Base-by-base conservation (phyloP, 495 filamentous ascomycete species). In the Barbatosphaeria neglecta region DNA sequence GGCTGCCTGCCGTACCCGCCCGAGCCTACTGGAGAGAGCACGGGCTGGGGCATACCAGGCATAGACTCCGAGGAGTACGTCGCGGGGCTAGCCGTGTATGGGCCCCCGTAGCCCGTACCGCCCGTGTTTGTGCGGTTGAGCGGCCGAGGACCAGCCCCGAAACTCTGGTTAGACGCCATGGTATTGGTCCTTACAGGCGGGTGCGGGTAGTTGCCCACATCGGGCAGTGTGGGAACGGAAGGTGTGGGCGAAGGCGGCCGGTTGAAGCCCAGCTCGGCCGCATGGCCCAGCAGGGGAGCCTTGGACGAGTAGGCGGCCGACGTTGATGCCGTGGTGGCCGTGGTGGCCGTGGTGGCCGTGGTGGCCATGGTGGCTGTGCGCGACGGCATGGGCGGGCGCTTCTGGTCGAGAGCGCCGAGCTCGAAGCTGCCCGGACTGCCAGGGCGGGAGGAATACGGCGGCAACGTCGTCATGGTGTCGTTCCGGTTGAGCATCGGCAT, bases 381-480 rank as follows among this genome's bases (percentile, higher is more conserved):
- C 10, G 50, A 46, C 6, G 66, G 61, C 23, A 59, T 48, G 16
- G 39, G 3, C 4, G 70, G 69, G 27, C 67, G 66, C 48, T 70
- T 73, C 44, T 68, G 57, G 37, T 68, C 70, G 19, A 75, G 45
- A 8, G 64, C 27, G 43, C 62, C 58, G 38, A 76, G 58, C 49
- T 78, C 73, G 48, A 74, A 72, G 51, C 59, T 69, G 1, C 61
- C 60, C 25, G 71, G 62, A 6, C 75, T 77, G 16, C 67, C 73
- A 7, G 78, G 76, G 37, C 75, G 68, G 24, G 77, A 76, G 3
- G 68, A 62, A 57, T 84, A 83, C 4, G 73, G 56, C 0, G 84
- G 78, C 15, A 88, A 59, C 1, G 84, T 85, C 0, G 75, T 70
- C 58, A 78, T 74, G 0, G 84, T 87, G 10, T 84, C 79, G 42